phyloP scores from a whole-genome alignment of 805 yeast genomes.

The Lachancea nothofagi region DNA sequence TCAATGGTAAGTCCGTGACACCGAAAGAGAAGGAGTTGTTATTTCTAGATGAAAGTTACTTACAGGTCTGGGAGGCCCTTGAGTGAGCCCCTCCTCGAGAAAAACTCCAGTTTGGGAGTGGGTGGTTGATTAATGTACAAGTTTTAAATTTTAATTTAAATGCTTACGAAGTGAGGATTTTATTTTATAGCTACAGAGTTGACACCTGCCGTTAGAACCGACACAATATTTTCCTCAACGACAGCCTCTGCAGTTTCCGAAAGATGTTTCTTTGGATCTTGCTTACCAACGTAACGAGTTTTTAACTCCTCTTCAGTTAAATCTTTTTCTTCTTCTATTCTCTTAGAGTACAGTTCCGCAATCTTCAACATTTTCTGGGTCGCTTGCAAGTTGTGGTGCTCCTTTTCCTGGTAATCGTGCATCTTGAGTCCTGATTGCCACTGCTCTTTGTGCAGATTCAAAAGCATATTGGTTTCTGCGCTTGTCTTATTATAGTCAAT shows the following conservation, averaged over 20 bases:
- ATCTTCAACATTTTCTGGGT: constrained; percentile 79
- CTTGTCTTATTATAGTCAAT: constrained; percentile 91
- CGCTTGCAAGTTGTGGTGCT: constrained; percentile 65
- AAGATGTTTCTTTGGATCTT: constrained; percentile 97
- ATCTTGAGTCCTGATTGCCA: constrained; percentile 92
- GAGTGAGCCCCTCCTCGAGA: constrained; percentile 17
- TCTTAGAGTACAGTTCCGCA: constrained; percentile 81
- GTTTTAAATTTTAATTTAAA: not conserved
- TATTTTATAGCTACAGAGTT: constrained; percentile 85
- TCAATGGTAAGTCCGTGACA: constrained; percentile 46
- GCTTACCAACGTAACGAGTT: constrained; percentile 96
- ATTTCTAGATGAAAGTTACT: constrained; percentile 54
- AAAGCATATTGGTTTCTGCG: constrained; percentile 86
- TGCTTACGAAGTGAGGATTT: constrained; percentile 5
- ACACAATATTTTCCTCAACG: constrained; percentile 85
- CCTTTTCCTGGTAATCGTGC: constrained; percentile 71
- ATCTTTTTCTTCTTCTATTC: constrained; percentile 89
- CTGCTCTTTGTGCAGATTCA: constrained; percentile 87
- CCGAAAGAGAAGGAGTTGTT: constrained; percentile 51
- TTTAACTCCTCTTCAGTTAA: constrained; percentile 81
- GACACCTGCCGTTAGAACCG: constrained; percentile 82
- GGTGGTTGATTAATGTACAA: constrained; percentile 2
- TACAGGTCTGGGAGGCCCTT: constrained; percentile 58
- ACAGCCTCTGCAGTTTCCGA: constrained; percentile 79
- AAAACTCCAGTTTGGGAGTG: too few relatives aligned